Percentiles rank a stretch among this genome's conserved stretches.
These are phyloP conservation scores for Flaveria bidentis DNA, from an alignment of 129 eudicot genomes.

Conservation along the genomic window DNA sequence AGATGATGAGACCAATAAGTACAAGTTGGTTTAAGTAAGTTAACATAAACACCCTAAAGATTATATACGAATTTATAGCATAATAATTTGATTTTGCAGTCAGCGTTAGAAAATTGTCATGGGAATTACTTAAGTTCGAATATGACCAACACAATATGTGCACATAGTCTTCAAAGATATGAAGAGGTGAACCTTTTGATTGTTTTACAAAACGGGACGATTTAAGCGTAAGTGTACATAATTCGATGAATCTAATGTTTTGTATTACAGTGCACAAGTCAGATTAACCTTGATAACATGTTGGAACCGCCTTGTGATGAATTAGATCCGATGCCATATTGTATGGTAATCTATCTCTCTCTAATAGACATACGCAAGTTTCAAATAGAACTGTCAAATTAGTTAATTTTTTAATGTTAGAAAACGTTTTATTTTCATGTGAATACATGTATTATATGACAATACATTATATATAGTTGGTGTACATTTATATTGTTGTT, in stretches of 20 bases:
- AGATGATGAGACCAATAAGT: too few relatives aligned
- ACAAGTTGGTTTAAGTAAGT: too few relatives aligned
- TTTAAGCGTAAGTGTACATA: not conserved
- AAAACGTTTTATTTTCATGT: too few relatives aligned
- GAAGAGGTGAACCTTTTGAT: not conserved
- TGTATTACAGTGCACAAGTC: conserved; percentile 2
- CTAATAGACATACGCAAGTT: not conserved
- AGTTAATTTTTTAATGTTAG: too few relatives aligned
- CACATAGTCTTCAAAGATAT: conserved; percentile 6
- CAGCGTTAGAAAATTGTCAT: not conserved
- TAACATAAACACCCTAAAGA: too few relatives aligned
- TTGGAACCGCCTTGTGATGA: not conserved
- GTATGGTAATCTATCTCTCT: conserved; percentile 5
- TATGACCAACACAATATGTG: not conserved
- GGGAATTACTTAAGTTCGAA: not conserved
- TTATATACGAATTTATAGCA: not conserved
- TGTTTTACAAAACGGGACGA: too few relatives aligned
- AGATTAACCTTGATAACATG: conserved; percentile 1
- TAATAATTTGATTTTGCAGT: not conserved
- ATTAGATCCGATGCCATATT: not conserved
- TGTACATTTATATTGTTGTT: too few relatives aligned
- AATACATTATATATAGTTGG: too few relatives aligned
- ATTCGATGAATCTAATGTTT: not conserved
- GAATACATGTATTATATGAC: too few relatives aligned
- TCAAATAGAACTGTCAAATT: too few relatives aligned